Base-by-base conservation (phyloP, 2,329 filamentous ascomycete genomes). In the Ophiocordyceps camponoti-floridani region DNA sequence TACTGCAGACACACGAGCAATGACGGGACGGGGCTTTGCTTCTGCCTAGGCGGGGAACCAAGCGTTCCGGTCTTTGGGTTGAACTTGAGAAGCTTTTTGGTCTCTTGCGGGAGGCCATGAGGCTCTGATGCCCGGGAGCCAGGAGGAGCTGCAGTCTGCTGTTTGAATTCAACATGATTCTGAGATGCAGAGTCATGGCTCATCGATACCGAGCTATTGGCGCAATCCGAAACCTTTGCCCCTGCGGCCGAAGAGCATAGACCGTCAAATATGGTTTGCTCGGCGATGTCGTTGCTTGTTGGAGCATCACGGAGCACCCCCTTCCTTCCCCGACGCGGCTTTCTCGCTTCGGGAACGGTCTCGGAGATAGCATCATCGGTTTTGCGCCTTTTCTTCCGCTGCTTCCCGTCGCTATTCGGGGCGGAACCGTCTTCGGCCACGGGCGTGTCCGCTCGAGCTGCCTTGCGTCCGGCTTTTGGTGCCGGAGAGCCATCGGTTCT, bases 41-140 rank as follows among this genome's bases (percentile, higher is more conserved):
- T 82, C 4, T 66, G 62, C 42, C 68, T 72, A 0, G 76, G 76
- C 0, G 77, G 74, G 4, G 75, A 75, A 4, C 75, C 74, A 43
- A 79, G 69, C 2, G 75, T 80, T 5, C 76, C 75, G 1, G 75
- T 79, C 48, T 68, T 73, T 1, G 66, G 65, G 48, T 80, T 78
- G 51, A 78, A 66, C 48, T 63, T 69, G 18, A 79, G 56, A 1
- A 79, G 50, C 49, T 72, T 77, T 40, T 62, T 66, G 1, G 47
- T 30, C 30, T 50, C 41, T 27, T 45, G 47, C 30, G 50, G 41
- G 19, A 46, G 41, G 9, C 49, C 27, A 16, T 35, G 42, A 13
- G 46, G 11, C 23, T 42, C 12, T 28, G 47, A 40, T n/a, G 44
- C 31, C 16, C 49, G 4, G 33, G 38, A 14, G 16, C 45, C 45